Conservation (phyloP, 2,329 filamentous ascomycete species). For the Colletotrichum navitas region DNA sequence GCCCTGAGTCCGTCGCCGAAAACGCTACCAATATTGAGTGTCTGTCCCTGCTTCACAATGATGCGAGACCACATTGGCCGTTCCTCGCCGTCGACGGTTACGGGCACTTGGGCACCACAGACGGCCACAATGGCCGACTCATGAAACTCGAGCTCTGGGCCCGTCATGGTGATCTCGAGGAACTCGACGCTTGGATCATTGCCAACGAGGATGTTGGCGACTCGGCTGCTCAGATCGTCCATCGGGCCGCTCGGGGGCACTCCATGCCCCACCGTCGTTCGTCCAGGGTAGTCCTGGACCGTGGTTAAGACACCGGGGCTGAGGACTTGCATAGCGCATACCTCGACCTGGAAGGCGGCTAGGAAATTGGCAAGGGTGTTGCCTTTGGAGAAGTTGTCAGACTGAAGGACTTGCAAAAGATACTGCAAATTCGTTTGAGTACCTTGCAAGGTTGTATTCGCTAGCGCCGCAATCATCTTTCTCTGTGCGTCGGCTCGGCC, state of each 20-base stretch:
- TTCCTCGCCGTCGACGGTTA: background rate
- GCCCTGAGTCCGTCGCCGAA: conserved; percentile 65
- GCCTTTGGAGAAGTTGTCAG: conserved; percentile 6
- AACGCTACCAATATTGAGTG: conserved; percentile 57
- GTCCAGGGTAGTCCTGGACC: conserved; percentile 69
- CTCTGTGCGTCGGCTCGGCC: conserved; percentile 63
- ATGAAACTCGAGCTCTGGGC: conserved; percentile 13
- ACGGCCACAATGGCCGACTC: conserved; percentile 3
- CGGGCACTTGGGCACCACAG: conserved; percentile 3
- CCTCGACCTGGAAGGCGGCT: background rate
- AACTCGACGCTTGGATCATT: conserved; percentile 65
- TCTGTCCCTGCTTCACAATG: background rate
- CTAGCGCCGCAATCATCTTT: conserved; percentile 45
- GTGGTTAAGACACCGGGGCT: conserved; percentile 44
- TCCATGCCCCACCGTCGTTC: conserved; percentile 68
- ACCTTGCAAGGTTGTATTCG: background rate
- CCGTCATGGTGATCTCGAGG: conserved; percentile 57
- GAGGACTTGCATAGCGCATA: background rate
- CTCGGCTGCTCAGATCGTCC: conserved; percentile 68
- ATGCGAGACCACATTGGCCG: conserved; percentile 20
- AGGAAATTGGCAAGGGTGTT: conserved; percentile 15
- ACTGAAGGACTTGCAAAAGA: conserved; percentile 2
- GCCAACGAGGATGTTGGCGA: conserved; percentile 71
- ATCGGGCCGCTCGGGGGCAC: conserved; percentile 72
- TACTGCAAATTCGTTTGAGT: conserved; percentile 15